Evolutionary conservation across 2,329 filamentous ascomycete genomes (phyloP), one percentile per base, ranked within the genome.

Genomic region (Colletotrichum sp.): DNA sequence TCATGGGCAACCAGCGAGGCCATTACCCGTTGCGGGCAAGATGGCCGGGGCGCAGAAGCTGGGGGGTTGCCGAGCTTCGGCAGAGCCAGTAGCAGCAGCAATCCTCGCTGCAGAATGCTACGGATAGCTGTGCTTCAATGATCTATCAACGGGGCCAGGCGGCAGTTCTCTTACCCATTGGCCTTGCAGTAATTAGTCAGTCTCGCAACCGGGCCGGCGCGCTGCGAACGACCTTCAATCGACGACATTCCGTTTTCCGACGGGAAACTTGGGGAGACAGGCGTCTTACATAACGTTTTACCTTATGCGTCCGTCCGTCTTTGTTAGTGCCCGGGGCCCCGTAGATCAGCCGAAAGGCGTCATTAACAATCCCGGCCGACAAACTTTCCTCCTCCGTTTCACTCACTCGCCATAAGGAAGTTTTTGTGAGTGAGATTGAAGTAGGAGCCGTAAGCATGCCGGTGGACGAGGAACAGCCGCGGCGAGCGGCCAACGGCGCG

Each of bases 61-160:
- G 55, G 69, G 70, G 65, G 36, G 34, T 36, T 64, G 69, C 72
- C 69, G 72, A 75, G 39, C 15, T 75, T 75, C 72, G 72, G 72
- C 57, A 59, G 27, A 39, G 29, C 29, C 57, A 62, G 39, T 2
- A 12, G 19, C 3, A 62, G 5, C 2, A 62, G 57, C 19, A 61
- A 15, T 34, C 6, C 30, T 62, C 19, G n/a, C 27, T 34, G 59
- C 59, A 61, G 22, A 61, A 36, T 34, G 6, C 32, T 34, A 34
- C 32, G 12, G 32, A 34, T 36, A 36, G 34, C 34, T 36, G 34
- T 61, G 9, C 57, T 29, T 27, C 57, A 61, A 30, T 30, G 27
- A 27, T 61, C 25, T n/a, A 7, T 49, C 9, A 49, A 49, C 9
- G 19, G 39, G 19, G 39, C 39, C 39, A 49, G 39, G 39, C 39